Percentiles rank a stretch among this genome's conserved stretches.
Conservation (phyloP, 192 early-diverging fungal genomes). For the Coemansia sp. region DNA sequence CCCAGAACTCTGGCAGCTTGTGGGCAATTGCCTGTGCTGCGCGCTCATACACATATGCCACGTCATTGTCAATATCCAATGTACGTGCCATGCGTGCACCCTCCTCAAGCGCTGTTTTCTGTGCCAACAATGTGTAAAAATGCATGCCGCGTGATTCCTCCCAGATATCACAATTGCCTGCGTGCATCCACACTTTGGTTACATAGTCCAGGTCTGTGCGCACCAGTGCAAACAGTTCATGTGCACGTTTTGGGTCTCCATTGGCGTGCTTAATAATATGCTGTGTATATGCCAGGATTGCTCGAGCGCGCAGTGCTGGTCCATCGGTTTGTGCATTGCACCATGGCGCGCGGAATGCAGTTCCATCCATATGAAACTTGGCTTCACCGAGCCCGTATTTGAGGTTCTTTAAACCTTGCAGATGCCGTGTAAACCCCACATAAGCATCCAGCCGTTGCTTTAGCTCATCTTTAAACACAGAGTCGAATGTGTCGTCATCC, state of each 20-base stretch:
- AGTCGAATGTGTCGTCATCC: background rate
- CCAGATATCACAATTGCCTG: slow-evolving; percentile 69
- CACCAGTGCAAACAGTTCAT: background rate
- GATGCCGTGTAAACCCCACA: slow-evolving; percentile 26
- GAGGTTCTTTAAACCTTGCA: slow-evolving; percentile 8
- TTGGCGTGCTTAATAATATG: background rate
- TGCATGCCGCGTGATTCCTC: slow-evolving; percentile 72
- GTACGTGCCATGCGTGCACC: slow-evolving; percentile 45
- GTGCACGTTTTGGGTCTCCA: background rate
- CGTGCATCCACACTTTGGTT: slow-evolving; percentile 47
- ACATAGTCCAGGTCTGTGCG: slow-evolving; percentile 63
- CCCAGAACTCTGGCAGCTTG: slow-evolving; percentile 54
- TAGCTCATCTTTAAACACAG: background rate
- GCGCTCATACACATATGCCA: slow-evolving; percentile 53
- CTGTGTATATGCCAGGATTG: slow-evolving; percentile 19
- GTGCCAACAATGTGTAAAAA: slow-evolving; percentile 69
- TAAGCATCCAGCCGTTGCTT: slow-evolving; percentile 21
- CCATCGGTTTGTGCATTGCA: slow-evolving; percentile 70
- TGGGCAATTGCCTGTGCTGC: slow-evolving; percentile 17
- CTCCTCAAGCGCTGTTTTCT: slow-evolving; percentile 58
- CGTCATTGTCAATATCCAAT: background rate
- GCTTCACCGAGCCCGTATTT: slow-evolving; percentile 61
- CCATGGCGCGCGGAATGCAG: slow-evolving; percentile 55
- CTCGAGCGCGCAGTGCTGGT: slow-evolving; percentile 57
- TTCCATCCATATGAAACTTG: slow-evolving; percentile 64